phyloP scores from a whole-genome alignment of 257 asterid species.

The Solanum pennellii region DNA sequence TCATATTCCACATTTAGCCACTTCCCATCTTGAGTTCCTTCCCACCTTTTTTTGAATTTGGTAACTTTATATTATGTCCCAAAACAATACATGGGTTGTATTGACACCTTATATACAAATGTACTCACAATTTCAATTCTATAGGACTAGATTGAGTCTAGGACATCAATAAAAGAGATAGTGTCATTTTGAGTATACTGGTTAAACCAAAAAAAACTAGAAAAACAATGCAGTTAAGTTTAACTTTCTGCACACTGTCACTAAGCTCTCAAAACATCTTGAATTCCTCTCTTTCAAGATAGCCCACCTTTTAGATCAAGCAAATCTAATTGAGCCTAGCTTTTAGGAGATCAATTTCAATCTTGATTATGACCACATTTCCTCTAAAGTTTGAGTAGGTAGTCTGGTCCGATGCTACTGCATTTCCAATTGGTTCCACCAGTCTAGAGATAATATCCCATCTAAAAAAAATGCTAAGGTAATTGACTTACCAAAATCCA shows the following conservation, averaged over 20 bases:
- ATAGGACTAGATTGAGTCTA: too few relatives aligned
- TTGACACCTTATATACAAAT: too few relatives aligned
- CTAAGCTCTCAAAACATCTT: too few relatives aligned
- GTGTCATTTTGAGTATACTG: too few relatives aligned
- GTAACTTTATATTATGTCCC: too few relatives aligned
- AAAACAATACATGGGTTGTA: too few relatives aligned
- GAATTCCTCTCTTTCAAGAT: too few relatives aligned
- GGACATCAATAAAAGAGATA: too few relatives aligned
- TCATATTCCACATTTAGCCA: neutral
- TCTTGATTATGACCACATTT: neutral
- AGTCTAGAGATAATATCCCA: neutral
- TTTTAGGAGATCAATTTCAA: neutral
- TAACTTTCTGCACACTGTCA: too few relatives aligned
- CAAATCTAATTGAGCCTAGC: neutral
- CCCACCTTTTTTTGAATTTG: neutral
- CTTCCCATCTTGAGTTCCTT: neutral
- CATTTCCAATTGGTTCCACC: neutral
- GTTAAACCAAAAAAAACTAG: too few relatives aligned
- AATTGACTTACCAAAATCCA: neutral
- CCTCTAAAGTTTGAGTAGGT: neutral
- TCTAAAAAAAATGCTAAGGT: neutral
- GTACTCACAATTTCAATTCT: too few relatives aligned
- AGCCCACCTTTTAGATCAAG: neutral
- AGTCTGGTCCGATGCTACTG: neutral
- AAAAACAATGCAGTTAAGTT: too few relatives aligned